Base-by-base conservation (phyloP, 73 alveolate genomes). In the Paramecium tetraurelia region DNA sequence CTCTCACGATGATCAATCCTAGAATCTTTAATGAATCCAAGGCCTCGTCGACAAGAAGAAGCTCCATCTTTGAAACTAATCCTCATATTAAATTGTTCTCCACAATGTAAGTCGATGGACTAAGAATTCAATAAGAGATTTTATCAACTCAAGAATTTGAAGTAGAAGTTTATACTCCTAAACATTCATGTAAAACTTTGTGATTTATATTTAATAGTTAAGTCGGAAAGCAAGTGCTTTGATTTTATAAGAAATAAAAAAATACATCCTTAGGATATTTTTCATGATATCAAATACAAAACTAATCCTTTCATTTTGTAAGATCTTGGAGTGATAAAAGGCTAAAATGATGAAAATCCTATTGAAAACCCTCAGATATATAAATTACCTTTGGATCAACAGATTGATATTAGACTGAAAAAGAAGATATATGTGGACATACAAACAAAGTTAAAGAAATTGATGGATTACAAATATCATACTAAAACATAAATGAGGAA, bases 201-300 rank as follows among this genome's bases (percentile, higher is more conserved):
- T 31, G 22, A 31, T 31, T 24, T 7, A 31, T 10, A 31, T 4
- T 68, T 27, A 68, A 12, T 9, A 68, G 40, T 68, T 68, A 68
- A 68, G 24, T 68, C 69, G 21, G 69, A 53, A 53, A 72, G 86
- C 12, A 72, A 72, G 40, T 72, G 86, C 27, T 72, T 72, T 72
- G 86, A 72, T 35, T 43, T 29, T 72, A 36, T 53, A 0, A 31
- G 59, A 36, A 72, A 72, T 21, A 72, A 72, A 24, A 72, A 40
- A 72, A 18, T 72, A 35, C 86, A 72, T 36, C 86, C 86, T 12
- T 72, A 72, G 35, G 86, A 72, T 38, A 72, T 72, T 72, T 72
- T 29, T 72, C 86, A 72, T 72, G 86, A 72, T 72, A 14, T 40
- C 7, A 72, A 72, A 40, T 72, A 36, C 10, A 72, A 72, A 18